Conservation (phyloP, 768 basidiomycete genomes). For the Naganishia antarctica region DNA sequence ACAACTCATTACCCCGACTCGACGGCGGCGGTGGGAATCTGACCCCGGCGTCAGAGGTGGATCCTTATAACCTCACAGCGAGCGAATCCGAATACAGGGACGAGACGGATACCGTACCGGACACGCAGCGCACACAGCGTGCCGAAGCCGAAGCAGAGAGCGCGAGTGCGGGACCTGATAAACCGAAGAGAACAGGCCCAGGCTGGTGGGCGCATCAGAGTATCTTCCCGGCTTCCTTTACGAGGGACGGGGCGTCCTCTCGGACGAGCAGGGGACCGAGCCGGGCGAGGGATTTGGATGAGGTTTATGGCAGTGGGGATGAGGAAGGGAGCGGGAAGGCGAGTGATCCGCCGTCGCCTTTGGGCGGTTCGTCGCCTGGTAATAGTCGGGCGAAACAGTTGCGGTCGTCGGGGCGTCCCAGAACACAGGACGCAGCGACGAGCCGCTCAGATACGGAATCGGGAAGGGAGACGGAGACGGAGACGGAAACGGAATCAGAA, state of each 20-base stretch:
- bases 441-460: too few relatives aligned
- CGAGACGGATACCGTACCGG: too few relatives aligned
- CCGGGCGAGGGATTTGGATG: constrained; percentile 26
- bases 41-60: constrained; percentile 10
- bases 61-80: constrained; percentile 12
- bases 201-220: constrained; percentile 49
- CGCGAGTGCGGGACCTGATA: neutral
- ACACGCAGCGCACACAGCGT: too few relatives aligned
- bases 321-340: constrained; percentile 21
- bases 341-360: constrained; percentile 28
- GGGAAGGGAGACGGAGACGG: too few relatives aligned
- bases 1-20: neutral
- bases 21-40: constrained; percentile 2
- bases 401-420: too few relatives aligned
- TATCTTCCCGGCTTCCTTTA: constrained; percentile 41
- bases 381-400: constrained; percentile 31
- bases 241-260: too few relatives aligned
- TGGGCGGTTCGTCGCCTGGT: constrained; percentile 35
- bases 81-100: neutral
- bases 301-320: constrained; percentile 8
- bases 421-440: too few relatives aligned
- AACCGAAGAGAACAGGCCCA: constrained; percentile 24
- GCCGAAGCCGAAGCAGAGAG: neutral
- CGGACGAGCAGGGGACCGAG: constrained; percentile 24
- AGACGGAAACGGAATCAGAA: neutral